Base-by-base conservation (phyloP, 139 green algal species). In the Chlamydomonas incerta region DNA sequence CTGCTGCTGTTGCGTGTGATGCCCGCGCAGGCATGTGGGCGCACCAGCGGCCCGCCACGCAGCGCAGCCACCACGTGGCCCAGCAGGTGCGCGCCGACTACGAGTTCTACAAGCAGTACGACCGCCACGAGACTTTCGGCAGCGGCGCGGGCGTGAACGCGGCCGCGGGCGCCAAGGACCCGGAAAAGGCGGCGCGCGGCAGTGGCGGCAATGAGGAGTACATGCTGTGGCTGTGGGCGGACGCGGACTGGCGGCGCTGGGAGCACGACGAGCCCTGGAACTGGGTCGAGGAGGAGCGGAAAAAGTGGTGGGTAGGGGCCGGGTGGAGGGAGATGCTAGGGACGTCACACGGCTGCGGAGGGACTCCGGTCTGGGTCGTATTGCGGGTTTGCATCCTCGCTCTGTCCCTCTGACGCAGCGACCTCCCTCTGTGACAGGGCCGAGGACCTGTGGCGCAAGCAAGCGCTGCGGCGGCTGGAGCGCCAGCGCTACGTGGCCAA, bases 211-310 rank as follows among this genome's bases (percentile, higher is more conserved):
- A 82, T n/a, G 88, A 91, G 60, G 88, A 91, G 46, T 90, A 89
- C 69, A 89, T 91, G 33, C 90, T 91, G 80, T 90, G 87, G 88
- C 83, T 96, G 66, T 92, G 93, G 81, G 81, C 76, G 79, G 88
- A 95, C 50, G 72, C 85, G 21, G 95, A 97, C 88, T 97, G 95
- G 95, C 89, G 87, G 71, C 83, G 93, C 31, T 93, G 95, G 93
- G 90, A 94, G 83, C 81, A 87, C n/a, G 93, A 95, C 15, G 90
- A 94, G 82, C 74, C 79, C 0, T 95, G 93, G 92, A 76, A 83
- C 65, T 97, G 94, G 93, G 76, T 93, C 21, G 79, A 82, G 18
- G 47, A 69, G 23, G 89, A 92, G 67, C 90, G 93, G n/a, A 75
- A 71, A 46, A 74, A 66, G 34, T 93, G 89, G 93, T 87, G 82